These are phyloP conservation scores for Biscogniauxia mediterranea DNA, from an alignment of 2,329 filamentous ascomycete genomes.

Conservation along the genomic window DNA sequence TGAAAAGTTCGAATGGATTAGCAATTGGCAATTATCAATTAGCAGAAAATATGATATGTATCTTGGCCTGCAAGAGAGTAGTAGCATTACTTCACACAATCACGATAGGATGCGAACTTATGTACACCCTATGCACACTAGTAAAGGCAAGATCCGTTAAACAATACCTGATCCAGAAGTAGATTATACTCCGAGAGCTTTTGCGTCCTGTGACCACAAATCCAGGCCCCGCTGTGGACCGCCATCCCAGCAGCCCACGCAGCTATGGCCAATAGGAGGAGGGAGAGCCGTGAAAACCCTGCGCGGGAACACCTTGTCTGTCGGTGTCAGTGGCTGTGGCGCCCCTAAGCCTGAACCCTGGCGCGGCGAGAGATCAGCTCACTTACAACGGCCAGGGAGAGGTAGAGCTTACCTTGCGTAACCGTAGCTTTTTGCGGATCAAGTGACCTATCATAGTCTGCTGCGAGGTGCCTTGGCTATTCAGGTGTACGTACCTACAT, in stretches of 20 bases:
- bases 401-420: constrained; percentile 7
- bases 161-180: neutral
- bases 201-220: constrained; percentile 21
- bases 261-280: neutral
- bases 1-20: neutral
- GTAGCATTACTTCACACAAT: neutral
- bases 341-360: constrained; percentile 10
- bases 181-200: constrained; percentile 11
- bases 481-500: neutral
- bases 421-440: neutral
- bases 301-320: constrained; percentile 12
- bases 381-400: constrained; percentile 1
- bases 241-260: neutral
- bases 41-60: neutral
- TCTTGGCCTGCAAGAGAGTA: neutral
- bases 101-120: neutral
- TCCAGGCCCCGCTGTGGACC: constrained; percentile 7
- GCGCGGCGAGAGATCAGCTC: constrained; percentile 7
- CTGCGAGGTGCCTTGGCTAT: neutral
- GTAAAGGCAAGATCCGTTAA: neutral
- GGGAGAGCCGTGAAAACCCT: constrained; percentile 5
- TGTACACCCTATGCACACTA: neutral
- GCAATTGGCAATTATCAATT: neutral
- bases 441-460: neutral
- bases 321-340: constrained; percentile 2